These are phyloP conservation scores for Babesia bigemina DNA, from an alignment of 169 alveolate genomes.

Conservation along the genomic window DNA sequence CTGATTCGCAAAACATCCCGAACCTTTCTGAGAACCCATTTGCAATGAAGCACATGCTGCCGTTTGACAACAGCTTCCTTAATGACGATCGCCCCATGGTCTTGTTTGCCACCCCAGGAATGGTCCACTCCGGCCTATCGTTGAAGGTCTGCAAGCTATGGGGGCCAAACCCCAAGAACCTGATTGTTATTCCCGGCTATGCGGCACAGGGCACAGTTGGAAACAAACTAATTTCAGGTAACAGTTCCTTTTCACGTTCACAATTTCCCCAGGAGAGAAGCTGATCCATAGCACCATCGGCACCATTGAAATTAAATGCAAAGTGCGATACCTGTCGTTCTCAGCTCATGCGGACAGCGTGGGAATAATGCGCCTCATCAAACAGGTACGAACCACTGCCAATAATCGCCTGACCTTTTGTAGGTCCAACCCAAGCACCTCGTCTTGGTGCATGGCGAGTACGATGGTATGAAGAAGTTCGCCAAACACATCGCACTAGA, in stretches of 20 bases:
- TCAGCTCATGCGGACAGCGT: constrained; percentile 98
- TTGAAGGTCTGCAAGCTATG: constrained; percentile 94
- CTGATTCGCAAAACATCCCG: constrained; percentile 87
- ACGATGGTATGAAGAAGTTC: constrained; percentile 91
- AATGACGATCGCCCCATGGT: constrained; percentile 96
- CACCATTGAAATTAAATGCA: constrained; percentile 87
- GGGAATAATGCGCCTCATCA: constrained; percentile 91
- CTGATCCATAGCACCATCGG: constrained; percentile 58
- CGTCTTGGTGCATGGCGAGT: constrained; percentile 97
- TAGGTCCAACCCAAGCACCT: constrained; percentile 89
- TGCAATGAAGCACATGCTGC: constrained; percentile 89
- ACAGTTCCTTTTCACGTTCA: constrained; percentile 63
- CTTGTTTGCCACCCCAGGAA: constrained; percentile 99
- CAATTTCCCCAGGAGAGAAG: constrained; percentile 44
- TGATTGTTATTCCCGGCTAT: constrained; percentile 97
- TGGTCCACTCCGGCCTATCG: constrained; percentile 97
- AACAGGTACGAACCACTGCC: constrained; percentile 73
- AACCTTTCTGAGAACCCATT: constrained; percentile 87
- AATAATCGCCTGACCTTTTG: not conserved
- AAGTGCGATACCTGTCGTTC: constrained; percentile 93
- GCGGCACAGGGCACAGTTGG: constrained; percentile 98
- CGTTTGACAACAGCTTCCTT: constrained; percentile 87
- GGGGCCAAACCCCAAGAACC: constrained; percentile 92
- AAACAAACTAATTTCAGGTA: constrained; percentile 89
- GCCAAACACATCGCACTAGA: constrained; percentile 72